Evolutionary conservation across 2,329 filamentous ascomycete genomes (phyloP).

Genomic region (Talaromyces amestolkiae): DNA sequence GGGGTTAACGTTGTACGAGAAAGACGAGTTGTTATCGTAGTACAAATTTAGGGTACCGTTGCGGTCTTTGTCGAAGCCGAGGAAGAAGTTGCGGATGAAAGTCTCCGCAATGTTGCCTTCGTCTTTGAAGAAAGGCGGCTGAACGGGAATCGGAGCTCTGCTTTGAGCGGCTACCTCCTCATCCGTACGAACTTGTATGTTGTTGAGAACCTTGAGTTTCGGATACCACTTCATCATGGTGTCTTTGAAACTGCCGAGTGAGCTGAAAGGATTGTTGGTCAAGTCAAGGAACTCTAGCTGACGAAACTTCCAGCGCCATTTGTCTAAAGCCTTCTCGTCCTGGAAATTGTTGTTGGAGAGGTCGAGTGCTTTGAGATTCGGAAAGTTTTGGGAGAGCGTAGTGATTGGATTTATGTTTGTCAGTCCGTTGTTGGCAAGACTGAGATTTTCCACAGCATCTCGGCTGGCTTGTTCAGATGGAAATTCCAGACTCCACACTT

Average conservation of each 20-base stretch:
- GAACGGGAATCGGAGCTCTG: conserved; percentile 61
- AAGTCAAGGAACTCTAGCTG: conserved; percentile 78
- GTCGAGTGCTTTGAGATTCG: conserved; percentile 83
- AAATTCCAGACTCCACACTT: conserved; percentile 76
- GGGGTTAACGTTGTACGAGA: conserved; percentile 73
- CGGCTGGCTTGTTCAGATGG: conserved; percentile 68
- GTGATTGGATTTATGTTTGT: conserved; percentile 70
- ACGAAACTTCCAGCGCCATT: conserved; percentile 77
- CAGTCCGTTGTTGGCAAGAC: conserved; percentile 76
- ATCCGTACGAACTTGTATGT: conserved; percentile 67
- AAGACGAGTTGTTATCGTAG: conserved; percentile 73
- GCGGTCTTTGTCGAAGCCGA: conserved; percentile 70
- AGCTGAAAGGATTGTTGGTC: conserved; percentile 70
- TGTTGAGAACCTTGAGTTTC: conserved; percentile 73
- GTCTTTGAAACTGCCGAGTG: conserved; percentile 59
- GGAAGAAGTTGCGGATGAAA: conserved; percentile 73
- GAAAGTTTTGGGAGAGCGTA: conserved; percentile 73
- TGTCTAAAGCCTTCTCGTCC: conserved; percentile 64
- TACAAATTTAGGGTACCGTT: conserved; percentile 60
- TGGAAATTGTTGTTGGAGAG: conserved; percentile 79
- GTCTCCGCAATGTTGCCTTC: conserved; percentile 70
- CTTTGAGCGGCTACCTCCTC: conserved; percentile 63
- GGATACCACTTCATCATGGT: conserved; percentile 81
- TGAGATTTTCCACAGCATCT: conserved; percentile 77
- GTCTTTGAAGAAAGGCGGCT: conserved; percentile 69